phyloP scores from a whole-genome alignment of 495 filamentous ascomycete species.

The Trichoderma gamsii region DNA sequence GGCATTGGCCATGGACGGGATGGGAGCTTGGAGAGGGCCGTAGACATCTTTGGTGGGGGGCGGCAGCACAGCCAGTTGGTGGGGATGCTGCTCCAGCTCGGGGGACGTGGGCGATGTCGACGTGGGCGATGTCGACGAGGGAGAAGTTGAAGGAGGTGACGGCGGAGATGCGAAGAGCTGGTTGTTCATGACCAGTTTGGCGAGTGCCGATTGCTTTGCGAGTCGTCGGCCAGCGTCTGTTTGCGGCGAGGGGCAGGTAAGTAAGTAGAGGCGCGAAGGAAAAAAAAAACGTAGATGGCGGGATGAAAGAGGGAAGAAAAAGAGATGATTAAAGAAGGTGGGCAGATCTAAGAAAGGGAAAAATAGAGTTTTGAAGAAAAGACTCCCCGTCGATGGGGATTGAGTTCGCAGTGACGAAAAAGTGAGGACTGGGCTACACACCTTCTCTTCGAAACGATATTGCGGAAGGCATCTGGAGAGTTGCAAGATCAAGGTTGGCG shows the following conservation, averaged over 20 bases:
- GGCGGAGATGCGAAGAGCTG: constrained; percentile 28
- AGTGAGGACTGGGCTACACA: background rate
- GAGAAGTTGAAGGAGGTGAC: constrained; percentile 27
- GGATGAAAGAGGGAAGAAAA: background rate
- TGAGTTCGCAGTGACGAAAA: background rate
- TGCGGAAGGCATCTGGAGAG: constrained; percentile 9
- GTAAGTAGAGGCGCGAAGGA: background rate
- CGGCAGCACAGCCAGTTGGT: constrained; percentile 12
- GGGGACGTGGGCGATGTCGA: constrained; percentile 5
- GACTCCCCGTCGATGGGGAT: background rate
- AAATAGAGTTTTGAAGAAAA: background rate
- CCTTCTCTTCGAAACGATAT: constrained; percentile 8
- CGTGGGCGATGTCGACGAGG: background rate
- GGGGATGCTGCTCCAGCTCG: constrained; percentile 11
- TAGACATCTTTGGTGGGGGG: constrained; percentile 32
- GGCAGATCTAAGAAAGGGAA: background rate
- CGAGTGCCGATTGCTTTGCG: constrained; percentile 39
- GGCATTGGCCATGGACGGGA: constrained; percentile 1
- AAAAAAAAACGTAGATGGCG: background rate
- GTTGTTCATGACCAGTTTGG: constrained; percentile 47
- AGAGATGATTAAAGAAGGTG: background rate
- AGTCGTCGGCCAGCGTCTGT: constrained; percentile 29
- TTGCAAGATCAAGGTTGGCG: background rate
- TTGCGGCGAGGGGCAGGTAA: constrained; percentile 8
- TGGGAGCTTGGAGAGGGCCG: constrained; percentile 6